Evolutionary conservation across 306 rosid species (phyloP), one percentile per base, ranked within the genome.

Genomic region (Citrullus amarus): DNA sequence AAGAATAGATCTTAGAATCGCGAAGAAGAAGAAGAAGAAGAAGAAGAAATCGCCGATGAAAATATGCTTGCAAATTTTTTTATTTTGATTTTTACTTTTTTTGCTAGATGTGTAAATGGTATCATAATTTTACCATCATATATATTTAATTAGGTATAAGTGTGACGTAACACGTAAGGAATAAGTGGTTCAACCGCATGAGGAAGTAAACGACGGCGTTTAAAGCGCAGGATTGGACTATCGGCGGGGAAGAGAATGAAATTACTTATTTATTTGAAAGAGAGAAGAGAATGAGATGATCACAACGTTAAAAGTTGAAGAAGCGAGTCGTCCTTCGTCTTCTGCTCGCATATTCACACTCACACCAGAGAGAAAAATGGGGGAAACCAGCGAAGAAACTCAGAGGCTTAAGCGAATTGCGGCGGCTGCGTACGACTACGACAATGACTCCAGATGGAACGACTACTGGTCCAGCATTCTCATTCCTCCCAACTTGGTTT

Each of bases 401-500:
- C 98, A 92, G 87, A 82, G 72, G 83, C 60, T 87, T 82, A 95
- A 95, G 96, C 82, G 82, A 51, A 69, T 85, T 7, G 97, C 97
- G 79, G 97, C 97, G 78, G 87, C 90, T 30, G 86, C 97, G 0
- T 92, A 88, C 80, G 97, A 92, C 82, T 95, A 92, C 85, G 98
- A 95, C n/a, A 85, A 83, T 83, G 98, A 95, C 79, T 65, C 93
- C 0, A 82, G 92, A 80, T 95, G 97, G 98, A 84, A 88, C 38
- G 96, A 88, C 44, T 95, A 92, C 82, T 95, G 96, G 97, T 79
- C 88, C 81, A 92, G 89, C 85, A 83, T 92, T 80, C 97, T 95
- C 89, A 89, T 95, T 78, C 98, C 98, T 82, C 93, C 96, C 10
- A 82, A 82, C 77, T 79, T 89, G 89, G 69, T 93, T 43, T 86